Evolutionary conservation across 2,329 filamentous ascomycete genomes (phyloP).

Genomic region (Colletotrichum orbiculare): DNA sequence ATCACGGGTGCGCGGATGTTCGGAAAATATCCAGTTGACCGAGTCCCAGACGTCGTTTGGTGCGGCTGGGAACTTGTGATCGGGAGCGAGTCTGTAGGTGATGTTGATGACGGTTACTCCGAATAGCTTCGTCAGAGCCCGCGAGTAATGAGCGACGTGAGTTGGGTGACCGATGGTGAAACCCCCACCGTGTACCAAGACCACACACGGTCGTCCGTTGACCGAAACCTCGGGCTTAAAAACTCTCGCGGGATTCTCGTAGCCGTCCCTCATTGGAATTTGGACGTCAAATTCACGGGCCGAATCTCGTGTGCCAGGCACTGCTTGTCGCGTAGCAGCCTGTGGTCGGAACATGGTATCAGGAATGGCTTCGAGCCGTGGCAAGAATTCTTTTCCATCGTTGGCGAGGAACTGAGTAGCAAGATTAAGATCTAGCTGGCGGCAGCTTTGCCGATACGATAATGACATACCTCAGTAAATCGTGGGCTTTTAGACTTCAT

Average conservation of each 20-base stretch:
- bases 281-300: slow-evolving; percentile 23
- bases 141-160: slow-evolving; percentile 6
- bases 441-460: no score
- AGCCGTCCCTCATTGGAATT: slow-evolving; percentile 28
- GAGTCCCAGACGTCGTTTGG: slow-evolving; percentile 56
- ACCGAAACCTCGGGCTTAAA: slow-evolving; percentile 2
- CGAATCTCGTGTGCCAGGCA: slow-evolving; percentile 8
- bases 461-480: no score
- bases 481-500: neutral
- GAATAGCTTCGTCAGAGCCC: slow-evolving; percentile 15
- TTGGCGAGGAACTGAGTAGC: neutral
- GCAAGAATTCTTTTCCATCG: neutral
- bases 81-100: slow-evolving; percentile 59
- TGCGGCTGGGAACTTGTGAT: slow-evolving; percentile 55
- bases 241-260: slow-evolving; percentile 1
- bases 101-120: slow-evolving; percentile 49
- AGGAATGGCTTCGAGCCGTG: neutral
- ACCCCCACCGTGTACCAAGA: slow-evolving; percentile 35
- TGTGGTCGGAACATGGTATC: slow-evolving; percentile 3
- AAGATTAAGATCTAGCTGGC: no score
- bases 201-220: neutral
- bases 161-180: slow-evolving; percentile 25
- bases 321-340: slow-evolving; percentile 2
- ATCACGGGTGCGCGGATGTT: neutral
- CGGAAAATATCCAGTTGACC: slow-evolving; percentile 33